Evolutionary conservation across 1,284 basidiomycete genomes (phyloP).

Genomic region (Trichosporon sp.): DNA sequence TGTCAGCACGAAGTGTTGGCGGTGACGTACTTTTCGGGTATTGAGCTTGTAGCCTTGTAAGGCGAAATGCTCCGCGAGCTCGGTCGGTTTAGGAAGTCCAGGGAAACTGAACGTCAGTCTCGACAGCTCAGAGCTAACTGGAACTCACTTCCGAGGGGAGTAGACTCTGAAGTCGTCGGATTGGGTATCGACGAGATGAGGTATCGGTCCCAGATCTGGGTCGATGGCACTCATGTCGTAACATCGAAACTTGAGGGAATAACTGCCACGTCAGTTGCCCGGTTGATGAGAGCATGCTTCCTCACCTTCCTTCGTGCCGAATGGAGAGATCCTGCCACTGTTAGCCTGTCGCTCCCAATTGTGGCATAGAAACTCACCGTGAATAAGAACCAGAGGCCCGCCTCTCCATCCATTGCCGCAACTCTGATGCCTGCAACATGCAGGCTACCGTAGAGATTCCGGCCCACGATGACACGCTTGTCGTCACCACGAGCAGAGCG

Average conservation of each 20-base stretch:
- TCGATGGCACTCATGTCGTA: conserved; percentile 34
- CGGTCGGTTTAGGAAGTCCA: conserved; percentile 38
- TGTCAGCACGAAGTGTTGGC: background rate
- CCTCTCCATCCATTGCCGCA: conserved; percentile 30
- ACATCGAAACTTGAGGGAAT: conserved; percentile 36
- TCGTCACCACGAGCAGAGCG: conserved; percentile 1
- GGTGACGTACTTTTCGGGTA: conserved; percentile 37
- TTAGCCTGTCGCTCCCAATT: background rate
- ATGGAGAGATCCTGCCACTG: conserved; percentile 38
- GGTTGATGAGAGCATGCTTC: background rate
- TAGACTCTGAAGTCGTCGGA: conserved; percentile 39
- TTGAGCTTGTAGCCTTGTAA: conserved; percentile 47
- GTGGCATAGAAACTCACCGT: conserved; percentile 28
- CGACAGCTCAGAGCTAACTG: background rate
- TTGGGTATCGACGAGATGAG: conserved; percentile 27
- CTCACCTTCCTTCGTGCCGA: conserved; percentile 39
- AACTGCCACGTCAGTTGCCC: conserved; percentile 19
- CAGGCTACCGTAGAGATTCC: conserved; percentile 39
- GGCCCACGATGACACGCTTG: background rate
- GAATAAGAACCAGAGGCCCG: conserved; percentile 46
- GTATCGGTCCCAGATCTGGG: conserved; percentile 10
- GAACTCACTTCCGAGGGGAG: conserved; percentile 40
- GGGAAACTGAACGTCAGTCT: conserved; percentile 31
- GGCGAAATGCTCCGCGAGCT: conserved; percentile 42
- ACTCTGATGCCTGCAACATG: conserved; percentile 40